Evolutionary conservation across 2,329 filamentous ascomycete genomes (phyloP).

Genomic region (Alternaria sp.): DNA sequence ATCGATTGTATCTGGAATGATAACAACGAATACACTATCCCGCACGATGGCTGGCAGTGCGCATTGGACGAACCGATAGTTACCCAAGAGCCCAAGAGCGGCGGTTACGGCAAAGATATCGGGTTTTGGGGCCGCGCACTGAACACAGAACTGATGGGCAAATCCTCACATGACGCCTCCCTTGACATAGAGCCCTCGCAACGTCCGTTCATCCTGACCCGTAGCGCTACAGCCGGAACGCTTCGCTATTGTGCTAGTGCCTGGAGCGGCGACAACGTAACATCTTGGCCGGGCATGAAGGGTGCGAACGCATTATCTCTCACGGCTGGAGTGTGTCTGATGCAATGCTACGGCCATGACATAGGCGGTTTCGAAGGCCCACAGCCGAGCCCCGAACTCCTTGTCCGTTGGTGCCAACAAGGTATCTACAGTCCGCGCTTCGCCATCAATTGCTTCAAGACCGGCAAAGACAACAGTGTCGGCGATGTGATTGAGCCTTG

Average conservation of each 20-base stretch:
- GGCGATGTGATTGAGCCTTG: constrained; percentile 80
- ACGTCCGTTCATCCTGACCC: constrained; percentile 73
- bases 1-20: constrained; percentile 83
- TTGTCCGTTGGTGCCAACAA: constrained; percentile 77
- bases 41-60: constrained; percentile 71
- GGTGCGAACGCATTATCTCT: constrained; percentile 74
- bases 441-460: constrained; percentile 83
- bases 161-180: constrained; percentile 73
- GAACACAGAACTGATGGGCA: constrained; percentile 75
- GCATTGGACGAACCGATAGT: constrained; percentile 59
- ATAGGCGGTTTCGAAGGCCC: constrained; percentile 80
- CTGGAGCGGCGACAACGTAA: constrained; percentile 79
- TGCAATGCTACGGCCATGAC: constrained; percentile 76
- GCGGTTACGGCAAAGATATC: constrained; percentile 57
- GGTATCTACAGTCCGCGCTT: constrained; percentile 75
- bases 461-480: constrained; percentile 69
- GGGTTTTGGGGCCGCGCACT: constrained; percentile 75
- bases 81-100: constrained; percentile 39
- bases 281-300: constrained; percentile 76
- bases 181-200: constrained; percentile 65
- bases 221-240: constrained; percentile 73
- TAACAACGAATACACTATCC: constrained; percentile 77
- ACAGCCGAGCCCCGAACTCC: constrained; percentile 73
- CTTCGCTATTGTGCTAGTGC: constrained; percentile 75
- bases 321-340: constrained; percentile 71